phyloP scores from a whole-genome alignment of 1,284 basidiomycete species.

The Apiotrichum sp. region DNA sequence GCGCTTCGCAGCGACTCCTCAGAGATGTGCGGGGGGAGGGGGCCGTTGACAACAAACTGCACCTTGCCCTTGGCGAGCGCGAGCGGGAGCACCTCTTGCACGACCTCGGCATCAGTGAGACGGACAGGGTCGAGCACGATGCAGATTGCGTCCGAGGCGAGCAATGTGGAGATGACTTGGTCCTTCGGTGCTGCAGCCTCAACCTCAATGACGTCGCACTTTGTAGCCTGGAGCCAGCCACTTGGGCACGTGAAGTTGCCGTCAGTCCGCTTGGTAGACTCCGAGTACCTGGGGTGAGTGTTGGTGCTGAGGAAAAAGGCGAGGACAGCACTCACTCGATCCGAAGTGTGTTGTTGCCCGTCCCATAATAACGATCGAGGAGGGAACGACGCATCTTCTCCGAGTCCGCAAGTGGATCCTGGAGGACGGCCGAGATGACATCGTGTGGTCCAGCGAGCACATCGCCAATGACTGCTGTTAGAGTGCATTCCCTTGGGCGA shows the following conservation, averaged over 20 bases:
- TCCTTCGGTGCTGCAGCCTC: not conserved
- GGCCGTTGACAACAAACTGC: constrained; percentile 35
- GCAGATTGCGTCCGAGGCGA: constrained; percentile 25
- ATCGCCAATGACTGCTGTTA: constrained; percentile 34
- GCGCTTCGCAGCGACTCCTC: constrained; percentile 14
- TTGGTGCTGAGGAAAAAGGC: too few species aligned
- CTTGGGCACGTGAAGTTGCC: constrained; percentile 22
- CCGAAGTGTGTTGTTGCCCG: constrained; percentile 10
- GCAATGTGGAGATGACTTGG: constrained; percentile 2
- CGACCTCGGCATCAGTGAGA: constrained; percentile 20
- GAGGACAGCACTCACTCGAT: constrained; percentile 6
- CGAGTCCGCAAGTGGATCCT: constrained; percentile 34
- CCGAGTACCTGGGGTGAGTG: not conserved
- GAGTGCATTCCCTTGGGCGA: not conserved
- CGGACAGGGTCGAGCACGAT: constrained; percentile 43
- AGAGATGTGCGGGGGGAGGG: constrained; percentile 20
- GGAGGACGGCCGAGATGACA: constrained; percentile 38
- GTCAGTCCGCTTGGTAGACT: constrained; percentile 1
- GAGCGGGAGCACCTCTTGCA: constrained; percentile 16
- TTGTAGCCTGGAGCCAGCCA: constrained; percentile 28
- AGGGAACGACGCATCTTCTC: constrained; percentile 23
- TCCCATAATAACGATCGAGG: constrained; percentile 20
- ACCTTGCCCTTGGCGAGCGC: constrained; percentile 19
- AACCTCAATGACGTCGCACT: constrained; percentile 31
- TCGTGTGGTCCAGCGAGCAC: constrained; percentile 25